Evolutionary conservation across 352 stramenopile genomes (phyloP), one percentile per base, ranked within the genome.

Genomic region (Phytopythium litorale): DNA sequence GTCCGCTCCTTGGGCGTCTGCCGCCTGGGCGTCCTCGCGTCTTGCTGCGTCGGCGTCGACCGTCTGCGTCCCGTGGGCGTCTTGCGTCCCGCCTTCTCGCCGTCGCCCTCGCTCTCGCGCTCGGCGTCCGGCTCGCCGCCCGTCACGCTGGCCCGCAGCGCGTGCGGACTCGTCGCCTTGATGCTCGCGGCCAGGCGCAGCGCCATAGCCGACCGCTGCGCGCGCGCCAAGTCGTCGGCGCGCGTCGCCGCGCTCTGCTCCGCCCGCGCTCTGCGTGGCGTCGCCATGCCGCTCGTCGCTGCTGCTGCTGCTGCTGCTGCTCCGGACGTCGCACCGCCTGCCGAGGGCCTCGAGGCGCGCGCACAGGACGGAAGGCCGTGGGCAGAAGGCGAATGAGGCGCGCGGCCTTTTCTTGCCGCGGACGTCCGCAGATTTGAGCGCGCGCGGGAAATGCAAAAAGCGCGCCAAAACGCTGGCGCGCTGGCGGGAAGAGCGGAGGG

Each of bases 51-150:
- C 56, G 65, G 65, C 45, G 58, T 70, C 35, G 35, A 40, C 30
- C 64, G 49, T 21, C 46, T 68, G 51, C 37, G 38, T 37, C 19
- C 84, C 38, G 30, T 60, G 11, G 28, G 28, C 56, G 32, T 57
- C 52, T 57, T 40, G 52, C n/a, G 32, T 12, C 21, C 32, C 32
- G 28, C 52, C 5, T 8, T 32, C 1, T 32, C 30, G 18, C 4
- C 13, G 18, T 57, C 52, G 18, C 4, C 21, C 32, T 57, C 52
- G 52, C 52, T 57, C 33, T 45, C 48, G 16, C 30, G 25, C 48
- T 54, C 48, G 7, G 48, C 25, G 5, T 54, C 48, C 4, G 48
- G 48, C 23, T 54, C 48, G 9, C 8, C 8, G 45, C 32, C 28
- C 16, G 42, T 25, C n/a, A 2, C 25, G 13, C 0, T 25, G 16